Evolutionary conservation across 2,329 filamentous ascomycete species (phyloP).

Genomic region (Pyricularia sp.): DNA sequence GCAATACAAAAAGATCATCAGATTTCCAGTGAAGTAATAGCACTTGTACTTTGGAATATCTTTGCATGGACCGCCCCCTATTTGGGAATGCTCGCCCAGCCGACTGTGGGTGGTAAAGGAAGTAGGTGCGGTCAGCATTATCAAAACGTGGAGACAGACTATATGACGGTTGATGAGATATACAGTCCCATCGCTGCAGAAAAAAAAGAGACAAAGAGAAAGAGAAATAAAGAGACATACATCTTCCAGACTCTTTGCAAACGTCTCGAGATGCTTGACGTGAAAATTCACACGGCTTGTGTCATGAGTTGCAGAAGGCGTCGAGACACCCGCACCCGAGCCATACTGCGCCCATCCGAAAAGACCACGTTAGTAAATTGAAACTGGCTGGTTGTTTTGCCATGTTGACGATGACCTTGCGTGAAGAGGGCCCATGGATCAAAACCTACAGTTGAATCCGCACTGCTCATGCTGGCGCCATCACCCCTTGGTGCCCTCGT

Average conservation of each 20-base stretch:
- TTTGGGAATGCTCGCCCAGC: constrained; percentile 48
- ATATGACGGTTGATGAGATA: too few species aligned
- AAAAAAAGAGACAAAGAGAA: not conserved
- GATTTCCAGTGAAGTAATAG: constrained; percentile 48
- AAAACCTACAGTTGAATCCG: constrained; percentile 37
- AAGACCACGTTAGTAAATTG: constrained; percentile 17
- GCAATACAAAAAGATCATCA: constrained; percentile 49
- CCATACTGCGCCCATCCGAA: constrained; percentile 26
- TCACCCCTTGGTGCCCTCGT: constrained; percentile 34
- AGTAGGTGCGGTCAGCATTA: not conserved
- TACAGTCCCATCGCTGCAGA: not conserved
- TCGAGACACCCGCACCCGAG: constrained; percentile 28
- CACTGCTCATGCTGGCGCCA: constrained; percentile 34
- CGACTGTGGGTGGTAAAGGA: constrained; percentile 26
- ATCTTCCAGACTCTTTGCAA: constrained; percentile 44
- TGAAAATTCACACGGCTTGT: constrained; percentile 49
- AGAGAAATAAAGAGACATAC: constrained; percentile 23
- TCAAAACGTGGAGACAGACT: too few species aligned
- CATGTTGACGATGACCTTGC: not conserved
- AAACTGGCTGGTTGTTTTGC: not conserved
- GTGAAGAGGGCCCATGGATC: not conserved
- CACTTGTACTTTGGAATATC: constrained; percentile 46
- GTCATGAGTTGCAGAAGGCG: constrained; percentile 41
- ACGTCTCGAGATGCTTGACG: constrained; percentile 45
- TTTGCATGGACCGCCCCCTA: constrained; percentile 37